Conservation (phyloP, 2,329 filamentous ascomycete genomes). For the Cladorrhinum sp. region DNA sequence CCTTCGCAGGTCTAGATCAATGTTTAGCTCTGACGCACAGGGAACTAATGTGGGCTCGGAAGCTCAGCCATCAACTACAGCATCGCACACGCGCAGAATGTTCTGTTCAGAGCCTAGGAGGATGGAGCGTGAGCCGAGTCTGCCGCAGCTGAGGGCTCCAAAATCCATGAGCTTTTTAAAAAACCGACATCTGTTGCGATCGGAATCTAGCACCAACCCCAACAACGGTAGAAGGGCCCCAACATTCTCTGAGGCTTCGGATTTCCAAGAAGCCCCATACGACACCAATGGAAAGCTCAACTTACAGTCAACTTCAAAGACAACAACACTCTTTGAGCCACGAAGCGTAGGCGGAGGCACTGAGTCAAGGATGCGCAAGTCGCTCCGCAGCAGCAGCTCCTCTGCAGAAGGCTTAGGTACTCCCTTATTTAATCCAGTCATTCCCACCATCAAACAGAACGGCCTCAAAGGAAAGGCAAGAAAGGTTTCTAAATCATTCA, state of each 20-base stretch:
- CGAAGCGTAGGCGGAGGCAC: slow-evolving; percentile 34
- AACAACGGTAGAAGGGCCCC: slow-evolving; percentile 29
- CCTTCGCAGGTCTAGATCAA: slow-evolving; percentile 55
- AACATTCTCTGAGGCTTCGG: slow-evolving; percentile 1
- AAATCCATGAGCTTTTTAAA: slow-evolving; percentile 56
- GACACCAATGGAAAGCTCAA: slow-evolving; percentile 17
- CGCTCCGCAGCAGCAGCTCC: slow-evolving; percentile 47
- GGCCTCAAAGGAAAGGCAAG: slow-evolving; percentile 52
- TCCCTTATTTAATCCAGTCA: slow-evolving; percentile 9
- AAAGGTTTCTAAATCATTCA: slow-evolving; percentile 61
- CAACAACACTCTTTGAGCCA: slow-evolving; percentile 45
- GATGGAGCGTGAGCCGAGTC: slow-evolving; percentile 27
- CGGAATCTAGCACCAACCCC: slow-evolving; percentile 35
- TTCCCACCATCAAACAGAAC: slow-evolving; percentile 29
- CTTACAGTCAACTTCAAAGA: slow-evolving; percentile 35
- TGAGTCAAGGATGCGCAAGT: slow-evolving; percentile 44
- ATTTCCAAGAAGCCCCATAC: slow-evolving; percentile 5
- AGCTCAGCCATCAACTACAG: slow-evolving; percentile 7
- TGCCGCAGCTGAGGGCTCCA: slow-evolving; percentile 40
- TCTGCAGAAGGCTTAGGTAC: slow-evolving; percentile 26
- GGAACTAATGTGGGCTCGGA: slow-evolving; percentile 10
- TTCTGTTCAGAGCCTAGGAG: slow-evolving; percentile 30
- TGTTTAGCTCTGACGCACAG: slow-evolving; percentile 41
- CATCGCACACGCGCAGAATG: slow-evolving; percentile 9
- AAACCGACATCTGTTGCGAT: slow-evolving; percentile 26